A percentile compares a stretch with the other conserved stretches of the same genome.
Evolutionary conservation across 495 filamentous ascomycete genomes (phyloP).

Genomic region (Cetradonia linearis): DNA sequence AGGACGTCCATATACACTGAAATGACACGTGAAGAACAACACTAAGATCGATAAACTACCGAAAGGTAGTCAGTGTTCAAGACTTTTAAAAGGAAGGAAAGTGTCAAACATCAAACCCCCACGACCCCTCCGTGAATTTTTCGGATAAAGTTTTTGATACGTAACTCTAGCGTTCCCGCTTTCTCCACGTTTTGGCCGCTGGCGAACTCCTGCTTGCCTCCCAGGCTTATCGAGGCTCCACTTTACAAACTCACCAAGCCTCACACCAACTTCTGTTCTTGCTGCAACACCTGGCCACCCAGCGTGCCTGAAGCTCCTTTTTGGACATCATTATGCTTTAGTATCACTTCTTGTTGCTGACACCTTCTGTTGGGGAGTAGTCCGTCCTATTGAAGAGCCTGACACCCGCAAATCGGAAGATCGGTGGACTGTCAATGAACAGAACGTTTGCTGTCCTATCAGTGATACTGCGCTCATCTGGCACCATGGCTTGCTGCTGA

Average conservation of each 20-base stretch:
- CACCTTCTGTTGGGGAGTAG: neutral
- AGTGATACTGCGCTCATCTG: neutral
- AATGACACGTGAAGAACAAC: neutral
- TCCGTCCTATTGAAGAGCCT: constrained; percentile 1
- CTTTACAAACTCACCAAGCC: neutral
- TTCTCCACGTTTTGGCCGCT: constrained; percentile 1
- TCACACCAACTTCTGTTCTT: neutral
- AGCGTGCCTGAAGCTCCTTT: neutral
- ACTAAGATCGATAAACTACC: neutral
- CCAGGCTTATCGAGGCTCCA: neutral
- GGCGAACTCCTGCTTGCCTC: neutral
- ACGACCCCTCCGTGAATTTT: neutral
- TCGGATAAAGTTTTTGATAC: neutral
- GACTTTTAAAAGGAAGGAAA: too few species aligned
- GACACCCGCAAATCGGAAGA: neutral
- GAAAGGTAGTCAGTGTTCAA: neutral
- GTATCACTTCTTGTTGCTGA: neutral
- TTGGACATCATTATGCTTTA: neutral
- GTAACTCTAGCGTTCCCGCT: neutral
- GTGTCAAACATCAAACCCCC: too few species aligned
- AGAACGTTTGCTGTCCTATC: neutral
- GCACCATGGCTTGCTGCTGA: neutral
- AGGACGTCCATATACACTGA: neutral
- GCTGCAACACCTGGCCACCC: neutral
- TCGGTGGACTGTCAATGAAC: neutral